Percentiles rank a stretch among this genome's conserved stretches.
phyloP scores from a whole-genome alignment of 208 protist species.

The Wallacemonas sp. region DNA sequence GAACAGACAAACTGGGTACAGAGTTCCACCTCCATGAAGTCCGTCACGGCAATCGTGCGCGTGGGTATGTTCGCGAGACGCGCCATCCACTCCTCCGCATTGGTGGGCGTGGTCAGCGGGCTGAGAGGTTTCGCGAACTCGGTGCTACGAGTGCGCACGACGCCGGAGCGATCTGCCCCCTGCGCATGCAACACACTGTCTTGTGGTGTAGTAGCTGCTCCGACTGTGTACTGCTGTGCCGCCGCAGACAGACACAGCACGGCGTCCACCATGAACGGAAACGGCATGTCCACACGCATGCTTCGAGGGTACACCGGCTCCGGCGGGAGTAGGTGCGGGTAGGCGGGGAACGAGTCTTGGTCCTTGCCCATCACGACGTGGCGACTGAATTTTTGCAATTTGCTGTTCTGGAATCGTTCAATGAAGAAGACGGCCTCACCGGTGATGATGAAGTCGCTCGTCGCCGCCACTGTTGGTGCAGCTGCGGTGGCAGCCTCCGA shows the following conservation, averaged over 20 bases:
- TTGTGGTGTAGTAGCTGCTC: background rate
- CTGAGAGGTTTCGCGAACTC: background rate
- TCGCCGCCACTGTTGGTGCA: background rate
- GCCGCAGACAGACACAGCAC: conserved; percentile 54
- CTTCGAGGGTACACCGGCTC: conserved; percentile 75
- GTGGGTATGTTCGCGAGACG: conserved; percentile 48
- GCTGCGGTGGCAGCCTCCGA: background rate
- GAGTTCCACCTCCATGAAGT: conserved; percentile 76
- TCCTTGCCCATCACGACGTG: conserved; percentile 48
- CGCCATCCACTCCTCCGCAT: conserved; percentile 23
- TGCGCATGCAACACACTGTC: background rate
- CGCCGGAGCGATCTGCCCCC: background rate
- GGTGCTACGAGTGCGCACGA: conserved; percentile 4
- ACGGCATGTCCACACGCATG: conserved; percentile 43
- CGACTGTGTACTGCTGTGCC: background rate
- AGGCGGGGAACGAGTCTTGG: conserved; percentile 49
- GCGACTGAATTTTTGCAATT: conserved; percentile 60
- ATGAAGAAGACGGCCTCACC: conserved; percentile 56
- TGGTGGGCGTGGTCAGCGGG: conserved; percentile 20
- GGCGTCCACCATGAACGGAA: conserved; percentile 71
- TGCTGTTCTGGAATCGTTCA: conserved; percentile 48
- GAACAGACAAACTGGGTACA: conserved; percentile 68
- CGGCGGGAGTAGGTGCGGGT: conserved; percentile 71
- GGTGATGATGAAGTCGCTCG: conserved; percentile 27
- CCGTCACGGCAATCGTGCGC: conserved; percentile 47